phyloP scores from a whole-genome alignment of 2,329 filamentous ascomycete genomes.

The Acrodontium crateriforme region DNA sequence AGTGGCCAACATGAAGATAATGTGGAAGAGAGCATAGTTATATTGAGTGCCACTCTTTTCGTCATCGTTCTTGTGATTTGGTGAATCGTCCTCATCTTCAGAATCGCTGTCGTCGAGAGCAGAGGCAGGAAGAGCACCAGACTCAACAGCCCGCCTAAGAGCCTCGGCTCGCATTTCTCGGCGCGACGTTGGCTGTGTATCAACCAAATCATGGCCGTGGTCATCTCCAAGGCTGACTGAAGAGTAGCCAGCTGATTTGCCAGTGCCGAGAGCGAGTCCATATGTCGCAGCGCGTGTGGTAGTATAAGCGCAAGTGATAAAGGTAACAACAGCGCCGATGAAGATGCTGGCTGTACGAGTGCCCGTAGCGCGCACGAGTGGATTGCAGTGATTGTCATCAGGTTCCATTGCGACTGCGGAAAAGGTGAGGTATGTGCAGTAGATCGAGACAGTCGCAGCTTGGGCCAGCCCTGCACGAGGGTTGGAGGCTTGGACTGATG shows the following conservation, averaged over 20 bases:
- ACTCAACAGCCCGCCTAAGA: slow-evolving; percentile 80
- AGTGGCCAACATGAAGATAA: slow-evolving; percentile 95
- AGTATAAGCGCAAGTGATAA: slow-evolving; percentile 93
- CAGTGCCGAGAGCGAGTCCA: slow-evolving; percentile 58
- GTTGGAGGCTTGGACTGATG: slow-evolving; percentile 79
- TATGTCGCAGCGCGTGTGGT: slow-evolving; percentile 93
- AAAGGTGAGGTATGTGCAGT: slow-evolving; percentile 98
- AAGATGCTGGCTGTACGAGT: slow-evolving; percentile 84
- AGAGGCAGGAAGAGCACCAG: slow-evolving; percentile 80
- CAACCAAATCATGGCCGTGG: slow-evolving; percentile 66
- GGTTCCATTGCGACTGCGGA: slow-evolving; percentile 98
- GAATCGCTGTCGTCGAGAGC: slow-evolving; percentile 61
- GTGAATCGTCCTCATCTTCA: slow-evolving; percentile 48
- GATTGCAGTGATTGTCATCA: slow-evolving; percentile 88
- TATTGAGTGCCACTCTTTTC: slow-evolving; percentile 85
- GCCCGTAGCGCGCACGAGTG: slow-evolving; percentile 69
- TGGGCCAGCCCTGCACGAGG: slow-evolving; percentile 91
- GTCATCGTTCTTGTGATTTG: slow-evolving; percentile 56
- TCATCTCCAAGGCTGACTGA: slow-evolving; percentile 56
- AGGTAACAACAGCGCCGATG: slow-evolving; percentile 86
- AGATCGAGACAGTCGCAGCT: slow-evolving; percentile 90
- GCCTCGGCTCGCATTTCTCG: slow-evolving; percentile 89
- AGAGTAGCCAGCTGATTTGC: slow-evolving; percentile 35
- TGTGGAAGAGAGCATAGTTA: slow-evolving; percentile 88
- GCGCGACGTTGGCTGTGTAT: slow-evolving; percentile 64